A percentile compares a stretch with the other conserved stretches of the same genome.
phyloP scores from a whole-genome alignment of 495 filamentous ascomycete genomes.

The Sordaria brevicollis region DNA sequence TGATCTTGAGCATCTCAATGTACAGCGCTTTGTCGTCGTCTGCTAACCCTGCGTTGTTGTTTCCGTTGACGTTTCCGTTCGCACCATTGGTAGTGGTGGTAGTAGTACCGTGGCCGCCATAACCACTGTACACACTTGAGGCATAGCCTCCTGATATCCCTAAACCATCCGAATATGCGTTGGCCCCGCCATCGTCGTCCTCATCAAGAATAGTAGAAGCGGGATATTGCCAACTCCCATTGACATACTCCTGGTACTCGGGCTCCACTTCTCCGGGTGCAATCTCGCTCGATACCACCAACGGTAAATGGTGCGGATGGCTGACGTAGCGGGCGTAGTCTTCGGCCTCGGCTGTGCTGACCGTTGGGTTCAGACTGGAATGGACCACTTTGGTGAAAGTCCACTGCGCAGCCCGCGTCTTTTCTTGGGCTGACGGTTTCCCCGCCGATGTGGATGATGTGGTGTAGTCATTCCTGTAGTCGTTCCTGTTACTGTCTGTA shows the following conservation, averaged over 20 bases:
- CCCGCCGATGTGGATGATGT: constrained; percentile 1
- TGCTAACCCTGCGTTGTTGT: constrained; percentile 8
- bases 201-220: not conserved
- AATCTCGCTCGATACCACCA: constrained; percentile 68
- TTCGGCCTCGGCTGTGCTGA: constrained; percentile 60
- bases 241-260: constrained; percentile 68
- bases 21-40: constrained; percentile 70
- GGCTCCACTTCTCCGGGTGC: constrained; percentile 37
- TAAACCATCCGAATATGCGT: not conserved
- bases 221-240: constrained; percentile 36
- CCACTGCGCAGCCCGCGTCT: constrained; percentile 67
- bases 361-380: constrained; percentile 69
- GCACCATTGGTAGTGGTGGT: not conserved
- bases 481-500: not conserved
- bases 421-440: constrained; percentile 43
- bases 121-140: not conserved
- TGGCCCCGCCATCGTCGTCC: not conserved
- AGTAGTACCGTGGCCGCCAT: not conserved
- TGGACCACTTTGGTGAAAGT: constrained; percentile 76
- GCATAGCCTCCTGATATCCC: not conserved
- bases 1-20: constrained; percentile 60
- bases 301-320: constrained; percentile 79
- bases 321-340: constrained; percentile 88
- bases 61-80: not conserved
- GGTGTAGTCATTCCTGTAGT: not conserved